Percentiles rank a stretch among this genome's conserved stretches.
Evolutionary conservation across 2,329 filamentous ascomycete genomes (phyloP).

Genomic region (Aspergillus versicolor): DNA sequence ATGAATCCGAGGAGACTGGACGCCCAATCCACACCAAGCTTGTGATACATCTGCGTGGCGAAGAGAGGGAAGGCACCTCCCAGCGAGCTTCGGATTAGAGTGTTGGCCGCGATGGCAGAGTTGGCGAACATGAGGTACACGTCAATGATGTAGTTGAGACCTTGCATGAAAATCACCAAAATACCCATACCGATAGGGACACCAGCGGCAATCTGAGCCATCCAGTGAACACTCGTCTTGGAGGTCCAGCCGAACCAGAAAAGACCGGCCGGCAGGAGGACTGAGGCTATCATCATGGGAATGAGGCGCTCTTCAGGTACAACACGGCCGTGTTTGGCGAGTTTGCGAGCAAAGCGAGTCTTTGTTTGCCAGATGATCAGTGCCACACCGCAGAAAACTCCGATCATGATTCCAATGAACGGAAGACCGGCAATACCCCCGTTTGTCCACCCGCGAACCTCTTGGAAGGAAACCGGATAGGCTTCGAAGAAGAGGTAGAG

Average conservation of each 20-base stretch:
- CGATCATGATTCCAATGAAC: constrained; percentile 37
- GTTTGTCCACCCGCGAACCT: constrained; percentile 38
- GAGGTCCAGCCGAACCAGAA: constrained; percentile 53
- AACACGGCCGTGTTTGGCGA: constrained; percentile 32
- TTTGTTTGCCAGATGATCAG: constrained; percentile 41
- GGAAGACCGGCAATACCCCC: constrained; percentile 38
- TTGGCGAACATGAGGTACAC: constrained; percentile 39
- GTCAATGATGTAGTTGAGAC: constrained; percentile 43
- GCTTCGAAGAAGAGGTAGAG: constrained; percentile 42
- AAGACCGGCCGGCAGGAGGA: constrained; percentile 44
- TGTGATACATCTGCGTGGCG: constrained; percentile 34
- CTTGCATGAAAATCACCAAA: constrained; percentile 43
- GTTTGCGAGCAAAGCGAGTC: constrained; percentile 39
- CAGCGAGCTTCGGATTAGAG: constrained; percentile 33
- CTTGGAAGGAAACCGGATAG: constrained; percentile 42
- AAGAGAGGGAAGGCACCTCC: constrained; percentile 35
- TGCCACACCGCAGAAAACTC: constrained; percentile 34
- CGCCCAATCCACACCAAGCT: constrained; percentile 38
- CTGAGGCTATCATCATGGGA: constrained; percentile 45
- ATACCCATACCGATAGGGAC: constrained; percentile 44
- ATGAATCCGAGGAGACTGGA: constrained; percentile 38
- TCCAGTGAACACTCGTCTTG: constrained; percentile 42
- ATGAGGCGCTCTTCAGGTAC: constrained; percentile 47
- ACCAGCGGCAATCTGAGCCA: constrained; percentile 45
- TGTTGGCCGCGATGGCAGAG: constrained; percentile 40